Conservation (phyloP, 441 rosid genomes). For the Populus hybrid region DNA sequence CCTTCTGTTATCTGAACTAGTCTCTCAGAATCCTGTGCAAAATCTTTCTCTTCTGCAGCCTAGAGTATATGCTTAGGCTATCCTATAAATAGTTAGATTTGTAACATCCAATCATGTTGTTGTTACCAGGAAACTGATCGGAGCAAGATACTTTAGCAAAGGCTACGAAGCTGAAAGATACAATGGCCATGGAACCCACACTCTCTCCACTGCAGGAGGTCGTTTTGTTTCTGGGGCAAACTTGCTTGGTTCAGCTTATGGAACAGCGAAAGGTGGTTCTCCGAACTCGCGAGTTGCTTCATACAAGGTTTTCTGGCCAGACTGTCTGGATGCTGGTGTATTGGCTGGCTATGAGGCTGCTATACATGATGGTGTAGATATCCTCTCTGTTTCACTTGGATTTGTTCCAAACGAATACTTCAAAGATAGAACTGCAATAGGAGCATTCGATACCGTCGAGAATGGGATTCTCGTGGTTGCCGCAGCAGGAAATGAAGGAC, state of each 20-base stretch:
- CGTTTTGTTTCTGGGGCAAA: conserved; percentile 43
- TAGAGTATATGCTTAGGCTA: no score
- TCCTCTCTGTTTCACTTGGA: conserved; percentile 27
- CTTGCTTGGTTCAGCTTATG: conserved; percentile 42
- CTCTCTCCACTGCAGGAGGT: conserved; percentile 66
- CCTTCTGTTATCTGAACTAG: no score
- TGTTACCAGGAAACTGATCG: conserved; percentile 28
- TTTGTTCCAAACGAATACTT: conserved; percentile 43
- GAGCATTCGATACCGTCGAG: conserved; percentile 57
- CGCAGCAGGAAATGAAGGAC: conserved; percentile 67
- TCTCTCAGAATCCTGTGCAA: no score
- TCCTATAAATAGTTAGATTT: no score
- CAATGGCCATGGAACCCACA: conserved; percentile 71
- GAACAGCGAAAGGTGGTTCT: conserved; percentile 30
- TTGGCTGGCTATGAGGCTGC: conserved; percentile 63
- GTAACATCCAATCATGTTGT: no score
- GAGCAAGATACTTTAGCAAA: conserved; percentile 66
- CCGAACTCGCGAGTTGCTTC: conserved; percentile 62
- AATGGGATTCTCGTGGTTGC: conserved; percentile 48
- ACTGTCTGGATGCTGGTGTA: conserved; percentile 56
- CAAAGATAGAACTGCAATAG: conserved; percentile 51
- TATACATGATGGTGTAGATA: conserved; percentile 54
- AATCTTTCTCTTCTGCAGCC: no score
- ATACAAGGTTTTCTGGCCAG: conserved; percentile 64
- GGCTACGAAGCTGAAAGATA: conserved; percentile 49